Conservation (phyloP, 495 filamentous ascomycete species). For the Penicillium bialowiezense region DNA sequence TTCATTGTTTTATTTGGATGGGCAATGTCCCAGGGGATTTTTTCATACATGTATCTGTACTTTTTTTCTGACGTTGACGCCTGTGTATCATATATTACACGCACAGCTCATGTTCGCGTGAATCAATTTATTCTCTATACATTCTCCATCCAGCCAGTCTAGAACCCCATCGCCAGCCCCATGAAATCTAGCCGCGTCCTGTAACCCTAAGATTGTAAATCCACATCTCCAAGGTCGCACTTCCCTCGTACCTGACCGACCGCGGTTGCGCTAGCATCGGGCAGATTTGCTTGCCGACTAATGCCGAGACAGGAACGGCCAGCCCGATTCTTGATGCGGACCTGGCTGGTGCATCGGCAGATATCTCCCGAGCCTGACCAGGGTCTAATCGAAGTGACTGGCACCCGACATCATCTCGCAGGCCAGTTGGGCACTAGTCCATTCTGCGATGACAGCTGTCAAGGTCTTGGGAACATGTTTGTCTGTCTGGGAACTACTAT, state of each 20-base stretch:
- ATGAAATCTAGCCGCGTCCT: neutral
- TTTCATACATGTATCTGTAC: constrained; percentile 14
- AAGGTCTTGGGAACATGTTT: constrained; percentile 9
- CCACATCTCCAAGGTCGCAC: neutral
- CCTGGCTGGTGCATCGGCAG: constrained; percentile 14
- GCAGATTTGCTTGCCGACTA: constrained; percentile 29
- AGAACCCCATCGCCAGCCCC: constrained; percentile 6
- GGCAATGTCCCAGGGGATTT: constrained; percentile 9
- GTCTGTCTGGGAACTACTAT: neutral
- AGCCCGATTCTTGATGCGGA: constrained; percentile 18
- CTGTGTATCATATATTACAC: constrained; percentile 23
- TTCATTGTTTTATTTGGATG: constrained; percentile 24
- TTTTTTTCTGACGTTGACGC: constrained; percentile 11
- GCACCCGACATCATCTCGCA: constrained; percentile 23
- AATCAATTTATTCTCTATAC: constrained; percentile 4
- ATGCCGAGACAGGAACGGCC: constrained; percentile 24
- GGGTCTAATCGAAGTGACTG: constrained; percentile 4
- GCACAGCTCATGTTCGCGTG: constrained; percentile 7
- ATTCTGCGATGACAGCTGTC: constrained; percentile 2
- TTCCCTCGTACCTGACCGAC: constrained; percentile 9
- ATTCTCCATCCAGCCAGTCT: constrained; percentile 7
- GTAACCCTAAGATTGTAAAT: constrained; percentile 2
- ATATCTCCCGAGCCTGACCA: constrained; percentile 13
- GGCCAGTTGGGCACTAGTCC: constrained; percentile 22
- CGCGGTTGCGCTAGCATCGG: constrained; percentile 17